Evolutionary conservation across 140 eudicot genomes (phyloP).

Genomic region (Bidens hawaiensis): DNA sequence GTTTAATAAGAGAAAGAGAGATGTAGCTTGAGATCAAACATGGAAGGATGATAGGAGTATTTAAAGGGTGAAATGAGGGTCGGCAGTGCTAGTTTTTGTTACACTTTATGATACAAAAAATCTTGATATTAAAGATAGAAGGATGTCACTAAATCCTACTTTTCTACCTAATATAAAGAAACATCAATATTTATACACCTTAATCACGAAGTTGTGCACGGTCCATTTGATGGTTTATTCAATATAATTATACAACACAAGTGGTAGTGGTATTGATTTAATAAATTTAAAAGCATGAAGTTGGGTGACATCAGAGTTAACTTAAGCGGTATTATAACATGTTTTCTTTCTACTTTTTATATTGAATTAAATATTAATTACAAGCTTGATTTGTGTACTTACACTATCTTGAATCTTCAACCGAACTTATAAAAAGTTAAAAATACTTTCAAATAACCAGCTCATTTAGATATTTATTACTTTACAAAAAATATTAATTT

Average conservation of each 20-base stretch:
- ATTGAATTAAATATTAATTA: not conserved
- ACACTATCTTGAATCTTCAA: no score
- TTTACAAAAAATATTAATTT: no score
- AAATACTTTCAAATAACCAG: no score
- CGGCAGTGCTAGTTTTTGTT: no score
- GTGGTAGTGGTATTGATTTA: not conserved
- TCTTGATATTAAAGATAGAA: no score
- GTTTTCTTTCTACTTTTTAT: not conserved
- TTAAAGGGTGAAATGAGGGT: slow-evolving; percentile 10
- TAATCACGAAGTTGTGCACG: not conserved
- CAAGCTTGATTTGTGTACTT: not conserved
- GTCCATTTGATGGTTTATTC: not conserved
- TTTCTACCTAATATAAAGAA: no score
- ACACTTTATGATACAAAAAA: not conserved
- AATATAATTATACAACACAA: not conserved
- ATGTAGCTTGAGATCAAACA: slow-evolving; percentile 5
- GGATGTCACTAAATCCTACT: no score
- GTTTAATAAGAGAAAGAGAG: not conserved
- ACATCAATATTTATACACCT: no score
- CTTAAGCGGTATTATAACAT: not conserved
- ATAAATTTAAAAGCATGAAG: not conserved
- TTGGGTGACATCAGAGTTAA: not conserved
- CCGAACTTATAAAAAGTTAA: no score
- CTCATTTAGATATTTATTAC: no score
- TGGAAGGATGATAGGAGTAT: slow-evolving; percentile 1